A percentile compares a stretch with the other conserved stretches of the same genome.
These are phyloP conservation scores for Solanum piurae DNA, from an alignment of 257 asterid species.

Conservation along the genomic window DNA sequence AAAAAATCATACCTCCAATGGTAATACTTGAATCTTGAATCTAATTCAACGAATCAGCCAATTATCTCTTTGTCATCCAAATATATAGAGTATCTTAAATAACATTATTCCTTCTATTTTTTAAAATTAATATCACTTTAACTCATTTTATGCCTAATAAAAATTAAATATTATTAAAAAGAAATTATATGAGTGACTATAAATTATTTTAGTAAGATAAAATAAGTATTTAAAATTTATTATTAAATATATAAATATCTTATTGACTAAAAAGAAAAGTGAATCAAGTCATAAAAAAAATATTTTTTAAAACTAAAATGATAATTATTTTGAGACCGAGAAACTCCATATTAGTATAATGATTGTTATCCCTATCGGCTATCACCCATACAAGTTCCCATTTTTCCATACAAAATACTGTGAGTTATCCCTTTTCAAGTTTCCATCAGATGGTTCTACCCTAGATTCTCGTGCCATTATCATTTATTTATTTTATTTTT, in stretches of 20 bases:
- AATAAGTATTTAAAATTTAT: too few species aligned
- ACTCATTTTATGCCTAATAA: not conserved
- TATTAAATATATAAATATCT: too few species aligned
- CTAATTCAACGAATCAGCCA: not conserved
- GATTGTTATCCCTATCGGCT: not conserved
- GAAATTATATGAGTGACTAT: too few species aligned
- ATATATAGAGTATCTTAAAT: not conserved
- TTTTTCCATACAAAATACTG: not conserved
- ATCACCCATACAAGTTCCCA: not conserved
- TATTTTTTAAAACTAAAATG: too few species aligned
- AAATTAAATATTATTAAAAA: too few species aligned
- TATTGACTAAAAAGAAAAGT: too few species aligned
- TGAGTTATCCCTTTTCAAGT: not conserved
- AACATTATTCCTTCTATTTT: not conserved
- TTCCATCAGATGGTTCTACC: not conserved
- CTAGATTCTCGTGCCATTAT: not conserved
- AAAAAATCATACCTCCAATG: not conserved
- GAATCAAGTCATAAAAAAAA: too few species aligned
- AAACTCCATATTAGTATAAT: not conserved
- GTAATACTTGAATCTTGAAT: not conserved
- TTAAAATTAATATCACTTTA: not conserved
- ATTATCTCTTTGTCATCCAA: not conserved
- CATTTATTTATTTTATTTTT: not conserved
- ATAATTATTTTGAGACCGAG: too few species aligned
- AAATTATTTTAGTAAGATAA: too few species aligned